Conservation (phyloP, 768 basidiomycete species). For the Mycena maculata region DNA sequence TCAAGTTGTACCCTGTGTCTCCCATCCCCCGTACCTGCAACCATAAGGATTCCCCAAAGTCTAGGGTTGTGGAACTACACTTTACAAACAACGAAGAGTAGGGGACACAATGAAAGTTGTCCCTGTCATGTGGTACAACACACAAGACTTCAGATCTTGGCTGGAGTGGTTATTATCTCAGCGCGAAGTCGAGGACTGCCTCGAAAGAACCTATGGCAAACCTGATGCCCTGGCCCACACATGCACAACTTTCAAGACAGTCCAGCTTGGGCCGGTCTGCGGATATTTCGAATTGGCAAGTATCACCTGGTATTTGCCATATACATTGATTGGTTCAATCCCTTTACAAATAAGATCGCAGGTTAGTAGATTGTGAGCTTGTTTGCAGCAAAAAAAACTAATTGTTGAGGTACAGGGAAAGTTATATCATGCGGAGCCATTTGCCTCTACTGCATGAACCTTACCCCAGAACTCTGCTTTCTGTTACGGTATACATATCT, state of each 20-base stretch:
- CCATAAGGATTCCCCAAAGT: background rate
- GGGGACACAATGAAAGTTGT: background rate
- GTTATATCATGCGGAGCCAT: slow-evolving; percentile 4
- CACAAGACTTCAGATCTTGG: slow-evolving; percentile 23
- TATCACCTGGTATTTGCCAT: slow-evolving; percentile 42
- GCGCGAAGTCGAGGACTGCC: slow-evolving; percentile 8
- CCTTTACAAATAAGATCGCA: slow-evolving; percentile 46
- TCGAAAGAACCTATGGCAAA: background rate
- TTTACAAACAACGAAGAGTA: background rate
- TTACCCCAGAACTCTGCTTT: background rate
- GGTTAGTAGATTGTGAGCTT: slow-evolving; percentile 29
- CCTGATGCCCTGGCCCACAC: background rate
- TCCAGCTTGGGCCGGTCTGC: slow-evolving; percentile 22
- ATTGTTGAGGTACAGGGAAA: slow-evolving; percentile 12
- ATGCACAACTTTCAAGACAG: slow-evolving; percentile 30
- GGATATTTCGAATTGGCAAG: slow-evolving; percentile 14
- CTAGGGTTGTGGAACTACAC: background rate
- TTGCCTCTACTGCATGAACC: slow-evolving; percentile 13
- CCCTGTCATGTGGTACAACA: slow-evolving; percentile 1
- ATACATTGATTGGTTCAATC: slow-evolving; percentile 54
- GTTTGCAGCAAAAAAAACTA: background rate
- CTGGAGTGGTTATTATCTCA: slow-evolving; percentile 19
- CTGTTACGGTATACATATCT: background rate
- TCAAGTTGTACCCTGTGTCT: background rate
- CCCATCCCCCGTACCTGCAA: background rate